phyloP scores from a whole-genome alignment of 805 yeast genomes.

The Blastobotrys muscicola region DNA sequence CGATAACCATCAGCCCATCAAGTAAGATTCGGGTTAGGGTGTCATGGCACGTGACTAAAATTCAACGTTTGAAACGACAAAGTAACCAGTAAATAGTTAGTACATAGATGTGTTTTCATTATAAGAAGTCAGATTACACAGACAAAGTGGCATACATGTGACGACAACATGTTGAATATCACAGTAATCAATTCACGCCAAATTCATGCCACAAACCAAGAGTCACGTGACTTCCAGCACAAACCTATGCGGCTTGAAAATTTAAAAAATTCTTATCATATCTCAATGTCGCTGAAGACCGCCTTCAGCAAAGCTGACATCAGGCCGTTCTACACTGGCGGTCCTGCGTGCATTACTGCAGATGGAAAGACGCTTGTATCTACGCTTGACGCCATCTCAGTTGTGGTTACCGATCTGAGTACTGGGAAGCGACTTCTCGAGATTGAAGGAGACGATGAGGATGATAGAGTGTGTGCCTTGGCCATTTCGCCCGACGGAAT shows the following conservation, averaged over 20 bases:
- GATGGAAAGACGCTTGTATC: constrained; percentile 31
- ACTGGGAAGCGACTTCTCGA: constrained; percentile 41
- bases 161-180: no score
- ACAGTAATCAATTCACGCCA: no score
- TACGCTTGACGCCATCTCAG: constrained; percentile 40
- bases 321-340: constrained; percentile 76
- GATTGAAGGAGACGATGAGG: constrained; percentile 45
- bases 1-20: neutral
- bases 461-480: constrained; percentile 73
- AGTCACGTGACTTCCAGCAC: no score
- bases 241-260: neutral
- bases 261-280: neutral
- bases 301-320: constrained; percentile 44
- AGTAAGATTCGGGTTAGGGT: constrained; percentile 1
- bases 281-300: constrained; percentile 15
- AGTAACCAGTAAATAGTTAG: no score
- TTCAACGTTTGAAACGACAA: no score
- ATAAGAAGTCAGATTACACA: no score
- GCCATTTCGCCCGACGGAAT: constrained; percentile 68
- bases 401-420: constrained; percentile 54
- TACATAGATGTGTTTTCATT: no score
- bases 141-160: no score
- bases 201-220: no score
- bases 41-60: neutral
- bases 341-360: constrained; percentile 60